Base-by-base conservation (phyloP, 2,329 filamentous ascomycete species). In the Colletotrichum limetticola region DNA sequence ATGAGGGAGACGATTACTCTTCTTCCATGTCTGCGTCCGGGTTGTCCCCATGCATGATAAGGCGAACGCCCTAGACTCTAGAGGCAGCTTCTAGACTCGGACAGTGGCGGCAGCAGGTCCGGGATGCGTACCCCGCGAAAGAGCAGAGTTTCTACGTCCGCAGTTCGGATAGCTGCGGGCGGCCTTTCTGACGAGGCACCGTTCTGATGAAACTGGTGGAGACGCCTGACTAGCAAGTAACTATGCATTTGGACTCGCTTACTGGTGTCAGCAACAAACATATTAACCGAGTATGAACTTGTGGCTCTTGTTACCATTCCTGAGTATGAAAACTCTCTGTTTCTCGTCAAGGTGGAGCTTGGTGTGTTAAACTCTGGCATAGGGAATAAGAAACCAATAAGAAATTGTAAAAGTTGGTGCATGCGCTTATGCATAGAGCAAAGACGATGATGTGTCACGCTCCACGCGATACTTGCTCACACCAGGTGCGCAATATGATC, bases 1-100 rank as follows among this genome's bases (percentile, higher is more conserved):
- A 78, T 26, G 76, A 77, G 65, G 65, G 63, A n/a, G 68, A 75
- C 19, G 62, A 55, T n/a, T 26, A 62, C 3, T 71, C 68, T 5
- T 71, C 68, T 8, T 62, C 63, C 5, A 49, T 67, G 35, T 66
- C 68, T 8, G 46, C 30, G 2, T 19, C 35, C 9, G 68, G 56
- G 5, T 7, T 67, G 32, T 71, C 57, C 46, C 63, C 68, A 26
- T 35, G 52, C 46, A 37, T 67, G 26, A 46, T 63, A 4, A 61
- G 68, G n/a, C 35, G 35, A n/a, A 62, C 62, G 4, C 63, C 68
- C 26, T 62, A 52, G 24, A 2, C 63, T 63, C 32, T 62, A 35
- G 28, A 22, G 57, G 19, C 11, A 59, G 19, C 19, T 32, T 59
- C 24, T 42, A 71, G 42, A 19, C 22, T 26, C 14, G 28, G 53